Evolutionary conservation across 371 early-diverging fungal species (phyloP), one percentile per base, ranked within the genome.

Genomic region (Mucor velutinosus): DNA sequence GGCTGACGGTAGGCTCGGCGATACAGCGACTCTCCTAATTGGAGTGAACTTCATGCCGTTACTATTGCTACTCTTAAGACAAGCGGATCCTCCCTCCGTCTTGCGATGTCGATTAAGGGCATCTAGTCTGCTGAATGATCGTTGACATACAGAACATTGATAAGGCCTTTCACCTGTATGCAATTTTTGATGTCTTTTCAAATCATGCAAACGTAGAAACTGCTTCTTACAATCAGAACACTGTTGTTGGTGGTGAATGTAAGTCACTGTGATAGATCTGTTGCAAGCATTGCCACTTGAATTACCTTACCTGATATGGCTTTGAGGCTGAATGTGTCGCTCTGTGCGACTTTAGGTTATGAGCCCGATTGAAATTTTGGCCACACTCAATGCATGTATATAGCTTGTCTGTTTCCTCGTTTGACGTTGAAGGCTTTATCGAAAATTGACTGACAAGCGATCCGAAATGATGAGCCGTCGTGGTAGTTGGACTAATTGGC

Each of bases 111-210:
- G 76, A 74, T 88, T 89, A n/a, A 92, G 72, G 14, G 91, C 92
- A 67, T 92, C 91, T 25, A 89, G 66, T 12, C 92, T 79, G 29
- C 90, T 84, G 77, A 92, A 92, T 17, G 86, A 76, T 45, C 89
- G 73, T 7, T 76, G 73, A 66, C 92, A 92, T 23, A 56, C 55
- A 19, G 66, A 41, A 62, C 79, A 80, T 23, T 71, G 71, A 63
- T 87, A 87, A 0, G 93, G 92, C 69, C 86, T 83, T 67, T 90
- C 91, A 15, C 93, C 93, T 12, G 92, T 91, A 66, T 93, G 93
- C 29, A 90, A 70, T 62, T 89, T 86, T 75, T 88, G 84, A 71
- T 92, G 93, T 47, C 93, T 78, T 77, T 90, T 91, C 56, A 92
- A 73, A 73, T 92, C 93, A 74, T 92, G 92, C 41, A 88, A 86